A percentile compares a stretch with the other conserved stretches of the same genome.
phyloP scores from a whole-genome alignment of 2,329 filamentous ascomycete genomes.

The Penicillium griseofulvum region DNA sequence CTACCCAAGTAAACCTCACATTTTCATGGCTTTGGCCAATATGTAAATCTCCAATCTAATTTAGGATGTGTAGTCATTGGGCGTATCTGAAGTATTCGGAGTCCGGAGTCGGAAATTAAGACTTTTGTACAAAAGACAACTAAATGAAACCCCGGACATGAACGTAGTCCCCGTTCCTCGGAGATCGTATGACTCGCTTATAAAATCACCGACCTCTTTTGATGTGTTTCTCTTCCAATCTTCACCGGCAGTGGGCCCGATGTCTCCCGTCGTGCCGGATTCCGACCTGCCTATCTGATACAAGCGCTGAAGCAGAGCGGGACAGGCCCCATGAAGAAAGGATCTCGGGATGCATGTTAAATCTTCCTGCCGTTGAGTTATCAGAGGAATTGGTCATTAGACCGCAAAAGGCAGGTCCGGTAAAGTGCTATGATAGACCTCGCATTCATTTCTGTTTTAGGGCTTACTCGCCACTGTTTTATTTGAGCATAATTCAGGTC shows the following conservation, averaged over 20 bases:
- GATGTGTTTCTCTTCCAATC: background rate
- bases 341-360: background rate
- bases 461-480: background rate
- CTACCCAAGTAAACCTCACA: no score
- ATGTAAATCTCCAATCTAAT: background rate
- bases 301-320: conserved; percentile 1
- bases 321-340: background rate
- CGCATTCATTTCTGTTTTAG: background rate
- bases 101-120: background rate
- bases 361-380: background rate
- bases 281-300: conserved; percentile 11
- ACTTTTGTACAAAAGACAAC: background rate
- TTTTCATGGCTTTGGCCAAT: background rate
- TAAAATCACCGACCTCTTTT: background rate
- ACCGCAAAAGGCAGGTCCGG: background rate
- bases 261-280: background rate
- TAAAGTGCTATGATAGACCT: background rate
- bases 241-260: conserved; percentile 1
- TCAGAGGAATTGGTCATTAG: background rate
- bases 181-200: background rate
- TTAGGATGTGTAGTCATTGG: background rate
- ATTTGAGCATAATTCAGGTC: background rate
- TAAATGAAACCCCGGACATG: background rate
- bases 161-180: background rate
- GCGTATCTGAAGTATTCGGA: background rate